phyloP scores from a whole-genome alignment of 163 green algal genomes.

The Chlamydomonas reinhardtii region DNA sequence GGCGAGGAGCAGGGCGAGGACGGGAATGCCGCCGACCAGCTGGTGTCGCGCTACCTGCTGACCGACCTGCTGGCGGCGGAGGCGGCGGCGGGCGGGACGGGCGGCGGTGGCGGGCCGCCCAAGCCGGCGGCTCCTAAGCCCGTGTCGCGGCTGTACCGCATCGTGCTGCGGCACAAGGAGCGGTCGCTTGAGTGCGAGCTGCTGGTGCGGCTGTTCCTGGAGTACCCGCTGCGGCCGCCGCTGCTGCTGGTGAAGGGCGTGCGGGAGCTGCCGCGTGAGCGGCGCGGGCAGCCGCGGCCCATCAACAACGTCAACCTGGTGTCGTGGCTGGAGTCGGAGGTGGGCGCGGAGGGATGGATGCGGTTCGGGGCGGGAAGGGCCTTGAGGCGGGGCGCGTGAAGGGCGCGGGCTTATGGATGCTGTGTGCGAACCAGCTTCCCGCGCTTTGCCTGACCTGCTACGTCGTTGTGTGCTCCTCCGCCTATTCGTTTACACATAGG shows the following conservation, averaged over 20 bases:
- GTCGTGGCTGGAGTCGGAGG: conserved; percentile 45
- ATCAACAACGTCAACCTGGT: conserved; percentile 45
- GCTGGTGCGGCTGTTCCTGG: conserved; percentile 49
- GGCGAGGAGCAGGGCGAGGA: background rate
- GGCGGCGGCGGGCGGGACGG: background rate
- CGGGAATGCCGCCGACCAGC: background rate
- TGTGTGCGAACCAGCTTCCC: too few relatives aligned
- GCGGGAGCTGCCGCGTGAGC: conserved; percentile 5
- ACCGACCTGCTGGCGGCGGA: conserved; percentile 29
- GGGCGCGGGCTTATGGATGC: too few relatives aligned
- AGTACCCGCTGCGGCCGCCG: conserved; percentile 54
- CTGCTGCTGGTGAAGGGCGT: conserved; percentile 46
- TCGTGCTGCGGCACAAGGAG: conserved; percentile 28
- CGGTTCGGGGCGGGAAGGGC: too few relatives aligned
- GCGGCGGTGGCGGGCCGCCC: background rate
- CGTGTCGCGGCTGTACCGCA: conserved; percentile 38
- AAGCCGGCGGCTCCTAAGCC: conserved; percentile 33
- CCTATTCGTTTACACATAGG: background rate
- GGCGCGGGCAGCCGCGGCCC: background rate
- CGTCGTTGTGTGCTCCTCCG: too few relatives aligned
- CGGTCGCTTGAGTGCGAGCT: conserved; percentile 36
- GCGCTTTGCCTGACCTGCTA: too few relatives aligned
- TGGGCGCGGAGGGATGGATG: too few relatives aligned
- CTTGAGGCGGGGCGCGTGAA: too few relatives aligned
- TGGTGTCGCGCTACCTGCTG: conserved; percentile 35